Evolutionary conservation across 2,329 filamentous ascomycete genomes (phyloP).

Genomic region (Penicillium sp.): DNA sequence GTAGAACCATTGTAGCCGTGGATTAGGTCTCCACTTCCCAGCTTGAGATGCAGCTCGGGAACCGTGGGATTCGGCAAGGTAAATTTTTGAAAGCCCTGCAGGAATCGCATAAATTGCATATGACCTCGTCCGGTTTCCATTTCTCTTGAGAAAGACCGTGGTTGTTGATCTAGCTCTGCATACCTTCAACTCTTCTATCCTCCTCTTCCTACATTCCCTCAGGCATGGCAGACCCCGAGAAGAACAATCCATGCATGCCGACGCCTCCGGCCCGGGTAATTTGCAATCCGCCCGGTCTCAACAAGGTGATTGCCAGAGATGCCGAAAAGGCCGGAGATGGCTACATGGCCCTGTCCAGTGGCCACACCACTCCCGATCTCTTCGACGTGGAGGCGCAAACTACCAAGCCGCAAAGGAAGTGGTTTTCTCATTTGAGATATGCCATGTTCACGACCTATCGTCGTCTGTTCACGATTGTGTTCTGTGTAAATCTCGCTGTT

Average conservation of each 20-base stretch:
- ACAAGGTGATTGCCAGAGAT: constrained; percentile 4
- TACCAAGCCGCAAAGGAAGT: constrained; percentile 8
- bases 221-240: constrained; percentile 14
- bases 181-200: neutral
- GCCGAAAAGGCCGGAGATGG: neutral
- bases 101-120: neutral
- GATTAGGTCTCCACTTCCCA: constrained; percentile 3
- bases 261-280: constrained; percentile 6
- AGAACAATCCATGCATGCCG: constrained; percentile 8
- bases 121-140: neutral
- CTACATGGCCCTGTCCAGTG: neutral
- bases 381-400: constrained; percentile 14
- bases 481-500: constrained; percentile 38
- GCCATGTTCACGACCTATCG: constrained; percentile 34
- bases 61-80: constrained; percentile 4
- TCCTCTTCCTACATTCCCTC: neutral
- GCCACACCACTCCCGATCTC: neutral
- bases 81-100: neutral
- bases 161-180: neutral
- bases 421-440: constrained; percentile 13
- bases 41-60: constrained; percentile 1
- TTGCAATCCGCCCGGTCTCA: neutral
- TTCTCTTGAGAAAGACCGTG: neutral
- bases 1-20: constrained; percentile 3
- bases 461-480: constrained; percentile 42